Evolutionary conservation across 2,329 filamentous ascomycete genomes (phyloP).

Genomic region (Cytospora chrysosperma): DNA sequence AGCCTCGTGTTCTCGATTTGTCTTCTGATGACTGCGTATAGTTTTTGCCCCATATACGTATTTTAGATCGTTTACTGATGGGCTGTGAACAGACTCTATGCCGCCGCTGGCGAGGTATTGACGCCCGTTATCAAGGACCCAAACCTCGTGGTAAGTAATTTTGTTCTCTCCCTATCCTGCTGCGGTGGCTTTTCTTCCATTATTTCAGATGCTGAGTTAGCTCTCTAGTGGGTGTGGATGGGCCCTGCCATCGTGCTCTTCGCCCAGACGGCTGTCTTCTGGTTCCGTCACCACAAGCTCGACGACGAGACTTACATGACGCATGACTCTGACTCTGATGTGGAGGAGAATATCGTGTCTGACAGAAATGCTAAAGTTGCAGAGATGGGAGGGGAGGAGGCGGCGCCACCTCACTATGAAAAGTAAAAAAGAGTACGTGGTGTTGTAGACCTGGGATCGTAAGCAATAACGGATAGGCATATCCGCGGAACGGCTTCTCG

Average conservation of each 20-base stretch:
- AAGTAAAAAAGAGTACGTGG: too few relatives aligned
- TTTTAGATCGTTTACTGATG: too few relatives aligned
- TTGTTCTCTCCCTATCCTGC: too few relatives aligned
- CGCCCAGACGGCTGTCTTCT: slow-evolving; percentile 48
- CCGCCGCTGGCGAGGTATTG: slow-evolving; percentile 47
- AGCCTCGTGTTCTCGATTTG: slow-evolving; percentile 56
- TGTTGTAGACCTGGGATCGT: too few relatives aligned
- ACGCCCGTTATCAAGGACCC: slow-evolving; percentile 44
- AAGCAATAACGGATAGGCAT: too few relatives aligned
- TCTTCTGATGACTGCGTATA: slow-evolving; percentile 54
- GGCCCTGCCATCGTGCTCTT: slow-evolving; percentile 49
- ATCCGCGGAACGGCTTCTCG: too few relatives aligned
- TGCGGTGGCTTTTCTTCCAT: too few relatives aligned
- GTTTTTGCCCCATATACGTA: too few relatives aligned
- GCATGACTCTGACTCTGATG: slow-evolving; percentile 28
- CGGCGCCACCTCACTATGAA: too few relatives aligned
- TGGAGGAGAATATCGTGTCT: neutral
- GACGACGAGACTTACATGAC: slow-evolving; percentile 49
- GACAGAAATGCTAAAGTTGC: neutral
- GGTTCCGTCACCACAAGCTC: slow-evolving; percentile 44
- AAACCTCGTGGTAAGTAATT: slow-evolving; percentile 33
- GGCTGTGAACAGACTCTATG: slow-evolving; percentile 40
- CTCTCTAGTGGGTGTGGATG: slow-evolving; percentile 39
- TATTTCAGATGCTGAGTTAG: too few relatives aligned
- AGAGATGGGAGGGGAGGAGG: neutral